Base-by-base conservation (phyloP, 1,284 basidiomycete species). In the Ustilago esculenta region DNA sequence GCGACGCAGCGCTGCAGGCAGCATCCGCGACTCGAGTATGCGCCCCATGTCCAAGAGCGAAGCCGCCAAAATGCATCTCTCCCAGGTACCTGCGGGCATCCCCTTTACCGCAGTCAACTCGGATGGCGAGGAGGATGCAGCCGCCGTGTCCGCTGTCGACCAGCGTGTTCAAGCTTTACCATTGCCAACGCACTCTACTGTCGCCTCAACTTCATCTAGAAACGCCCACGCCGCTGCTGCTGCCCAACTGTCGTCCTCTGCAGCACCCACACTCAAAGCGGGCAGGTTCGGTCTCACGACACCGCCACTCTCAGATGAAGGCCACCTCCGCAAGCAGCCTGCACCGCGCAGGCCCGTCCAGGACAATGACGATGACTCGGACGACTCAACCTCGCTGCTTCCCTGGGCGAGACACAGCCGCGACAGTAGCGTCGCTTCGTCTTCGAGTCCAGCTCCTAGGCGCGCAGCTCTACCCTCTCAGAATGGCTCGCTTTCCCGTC, bases 281-380 rank as follows among this genome's bases (percentile, higher is more conserved):
- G 50, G 59, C 29, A 41, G 53, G 8, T 59, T 74, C 32, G 75
- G 72, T 18, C 57, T 77, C 44, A 68, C 65, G 9, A 77, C 75
- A 12, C 75, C 75, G 34, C 75, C 75, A 20, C 68, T 71, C 21
- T 77, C 75, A 20, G 75, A 77, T 58, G 75, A 77, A 42, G 73
- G 56, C 40, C 75, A 76, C 41, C 61, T 74, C 2, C 66, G 72
- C 36, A 67, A 58, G 41, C 41, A 58, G 29, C 33, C 49, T 6
- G 30, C 30, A 5, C 43, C 48, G 29, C 54, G 35, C 39, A 52
- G 40, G 4, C 57, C 42, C 3, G 44, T 45, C 12, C 41, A 43
- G 3, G 36, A 51, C 36, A 52, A 72, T 18, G 72, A 73, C n/a
- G 51, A 64, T 5, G 76, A 78, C 27, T 75, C 72, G 18, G 76